These are phyloP conservation scores for Keithomyces neogunnii DNA, from an alignment of 2,329 filamentous ascomycete genomes.

Conservation along the genomic window DNA sequence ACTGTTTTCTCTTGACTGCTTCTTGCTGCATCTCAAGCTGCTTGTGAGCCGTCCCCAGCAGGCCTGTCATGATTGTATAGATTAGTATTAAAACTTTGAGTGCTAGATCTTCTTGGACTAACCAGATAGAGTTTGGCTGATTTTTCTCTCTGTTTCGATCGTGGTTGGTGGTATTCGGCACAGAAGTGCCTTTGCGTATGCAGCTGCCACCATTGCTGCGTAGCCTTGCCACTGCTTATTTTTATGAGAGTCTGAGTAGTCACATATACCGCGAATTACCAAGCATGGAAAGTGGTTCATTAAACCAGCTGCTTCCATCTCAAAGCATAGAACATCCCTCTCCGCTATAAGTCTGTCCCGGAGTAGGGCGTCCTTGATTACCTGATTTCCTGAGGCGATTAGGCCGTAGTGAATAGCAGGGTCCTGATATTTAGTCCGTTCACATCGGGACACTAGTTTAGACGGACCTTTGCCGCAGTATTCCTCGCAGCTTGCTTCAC, in stretches of 20 bases:
- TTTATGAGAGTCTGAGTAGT: conserved; percentile 26
- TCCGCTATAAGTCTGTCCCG: conserved; percentile 9
- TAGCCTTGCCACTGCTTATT: conserved; percentile 9
- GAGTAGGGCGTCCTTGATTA: neutral
- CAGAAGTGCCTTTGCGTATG: conserved; percentile 18
- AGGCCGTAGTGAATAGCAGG: conserved; percentile 13
- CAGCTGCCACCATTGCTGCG: conserved; percentile 20
- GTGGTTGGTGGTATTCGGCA: conserved; percentile 6
- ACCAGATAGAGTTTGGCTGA: neutral
- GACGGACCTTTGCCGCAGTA: neutral
- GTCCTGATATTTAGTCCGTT: neutral
- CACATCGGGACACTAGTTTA: neutral
- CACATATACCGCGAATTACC: conserved; percentile 25
- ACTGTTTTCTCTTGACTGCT: neutral
- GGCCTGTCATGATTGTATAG: conserved; percentile 1
- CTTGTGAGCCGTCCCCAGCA: conserved; percentile 1
- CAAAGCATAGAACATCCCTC: neutral
- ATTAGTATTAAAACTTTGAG: neutral
- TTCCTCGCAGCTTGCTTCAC: neutral
- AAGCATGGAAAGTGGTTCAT: conserved; percentile 15
- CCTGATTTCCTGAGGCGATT: conserved; percentile 2
- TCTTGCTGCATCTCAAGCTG: conserved; percentile 5
- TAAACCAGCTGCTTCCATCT: neutral
- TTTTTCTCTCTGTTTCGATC: conserved; percentile 8
- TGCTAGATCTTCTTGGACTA: neutral